Base-by-base conservation (phyloP, 2,329 filamentous ascomycete species). In the Pseudogymnoascus sp. region DNA sequence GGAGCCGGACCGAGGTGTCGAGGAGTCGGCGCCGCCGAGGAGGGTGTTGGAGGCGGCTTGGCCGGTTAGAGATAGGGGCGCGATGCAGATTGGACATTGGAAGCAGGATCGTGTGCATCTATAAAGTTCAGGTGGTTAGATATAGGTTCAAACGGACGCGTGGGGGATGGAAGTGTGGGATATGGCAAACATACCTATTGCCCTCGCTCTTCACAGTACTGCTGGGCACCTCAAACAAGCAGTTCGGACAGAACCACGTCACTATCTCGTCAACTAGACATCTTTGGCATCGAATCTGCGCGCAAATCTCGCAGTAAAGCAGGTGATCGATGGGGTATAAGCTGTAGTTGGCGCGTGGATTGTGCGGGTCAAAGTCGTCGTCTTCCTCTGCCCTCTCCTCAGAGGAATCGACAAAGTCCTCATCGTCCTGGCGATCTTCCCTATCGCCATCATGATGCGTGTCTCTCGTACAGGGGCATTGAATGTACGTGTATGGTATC, bases 251-350 rank as follows among this genome's bases (percentile, higher is more conserved):
- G 76, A 91, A 99, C 81, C 92, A 97, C 61, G 91, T 95, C 58
- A 96, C 87, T 62, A 96, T 92, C 77, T 99, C 95, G 73, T 99
- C 95, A 58, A 88, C 85, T 61, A 96, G 90, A 72, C 95, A 99
- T 77, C 92, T 83, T 5, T 91, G 90, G 73, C 95, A 99, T 68
- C 95, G 89, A 65, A 97, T 96, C 75, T 96, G 89, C 73, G 96
- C 91, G 75, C 95, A 99, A 74, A 97, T 95, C 73, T 96, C 93
- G 79, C 95, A 99, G 79, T 96, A 99, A 41, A 97, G 83, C 25
- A 99, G 84, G 73, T 97, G 88, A 72, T 97, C 93, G 49, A 97
- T 86, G 0, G 95, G 93, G 72, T 93, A 97, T 33, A 99, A 81
- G 67, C 91, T 93, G 80, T 91, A 97, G 74, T 92, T 95, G 63